Base-by-base conservation (phyloP, 1,139 yeast species). In the Kodamaea anthophila region DNA sequence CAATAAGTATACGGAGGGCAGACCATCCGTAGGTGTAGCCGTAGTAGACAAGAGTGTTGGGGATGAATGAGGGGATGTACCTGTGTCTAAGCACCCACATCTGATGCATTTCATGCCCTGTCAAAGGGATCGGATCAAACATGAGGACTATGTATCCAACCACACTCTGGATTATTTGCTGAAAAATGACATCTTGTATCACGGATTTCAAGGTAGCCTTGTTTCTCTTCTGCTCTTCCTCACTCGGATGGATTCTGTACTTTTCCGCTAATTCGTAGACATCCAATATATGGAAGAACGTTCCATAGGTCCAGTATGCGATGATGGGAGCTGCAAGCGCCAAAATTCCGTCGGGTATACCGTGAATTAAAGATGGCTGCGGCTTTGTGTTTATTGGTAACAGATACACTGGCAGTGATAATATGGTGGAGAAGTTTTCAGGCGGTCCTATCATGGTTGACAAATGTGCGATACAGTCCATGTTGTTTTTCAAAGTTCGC, bases 231-330 rank as follows among this genome's bases (percentile, higher is more conserved):
- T 65, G 50, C 35, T 86, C 86, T 52, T 88, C 97, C 44, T 81
- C 93, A 27, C 88, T 77, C 12, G 97, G 91, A 53, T 91, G 98
- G 32, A 91, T 85, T 40, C 97, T 67, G 58, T 84, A 86, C 51
- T 71, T 64, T 46, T 84, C 95, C 23, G 91, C 85, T 43, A 85
- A 58, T 49, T 85, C 73, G 42, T 70, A 74, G 26, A 69, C 70
- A 51, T 88, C 97, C 28, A 88, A 60, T 8, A 81, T 38, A 50
- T 83, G 87, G 68, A 85, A 91, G 35, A 83, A 56, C 20, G 72
- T 49, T 5, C 95, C 81, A 47, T 79, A 76, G 1, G 60, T 33
- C 97, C 97, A 91, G 56, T 91, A 91, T 3, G 81, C 88, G 4
- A 77, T 62, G 3, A 88, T 70, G 1, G 98, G 97, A 3, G 78